These are phyloP conservation scores for Phyllachora maydis DNA, from an alignment of 2,329 filamentous ascomycete genomes.

Conservation along the genomic window DNA sequence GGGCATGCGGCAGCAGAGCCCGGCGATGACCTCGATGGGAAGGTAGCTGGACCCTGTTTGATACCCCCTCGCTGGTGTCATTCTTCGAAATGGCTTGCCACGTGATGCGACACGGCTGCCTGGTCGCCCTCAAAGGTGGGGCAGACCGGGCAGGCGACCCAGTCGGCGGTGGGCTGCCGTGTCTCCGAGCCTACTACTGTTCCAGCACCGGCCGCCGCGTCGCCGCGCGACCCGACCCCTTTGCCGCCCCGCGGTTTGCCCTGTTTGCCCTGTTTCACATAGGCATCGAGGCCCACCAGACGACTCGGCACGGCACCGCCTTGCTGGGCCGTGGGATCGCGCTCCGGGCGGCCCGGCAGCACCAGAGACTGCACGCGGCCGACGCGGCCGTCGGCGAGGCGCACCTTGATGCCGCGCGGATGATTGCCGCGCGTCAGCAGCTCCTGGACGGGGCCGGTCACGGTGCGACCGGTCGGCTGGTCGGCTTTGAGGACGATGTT, in stretches of 20 bases:
- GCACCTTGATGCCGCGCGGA: slow-evolving; percentile 60
- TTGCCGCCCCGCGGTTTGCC: slow-evolving; percentile 4
- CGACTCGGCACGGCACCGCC: slow-evolving; percentile 16
- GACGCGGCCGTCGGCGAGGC: slow-evolving; percentile 48
- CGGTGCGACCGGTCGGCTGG: slow-evolving; percentile 53
- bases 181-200: no score
- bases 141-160: slow-evolving; percentile 41
- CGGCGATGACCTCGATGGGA: no score
- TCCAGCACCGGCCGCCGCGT: slow-evolving; percentile 3
- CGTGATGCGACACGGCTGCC: slow-evolving; percentile 44
- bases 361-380: slow-evolving; percentile 51
- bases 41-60: no score
- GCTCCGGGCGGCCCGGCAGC: not conserved
- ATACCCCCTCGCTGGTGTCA: no score
- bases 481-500: slow-evolving; percentile 60
- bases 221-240: slow-evolving; percentile 1
- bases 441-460: slow-evolving; percentile 43
- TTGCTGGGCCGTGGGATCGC: no score
- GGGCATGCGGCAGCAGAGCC: no score
- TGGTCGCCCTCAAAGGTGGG: slow-evolving; percentile 47
- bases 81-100: slow-evolving; percentile 33
- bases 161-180: slow-evolving; percentile 2
- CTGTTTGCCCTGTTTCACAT: slow-evolving; percentile 15
- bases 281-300: slow-evolving; percentile 27
- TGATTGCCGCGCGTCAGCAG: slow-evolving; percentile 56